These are phyloP conservation scores for Lentinula edodes DNA, from an alignment of 768 basidiomycete genomes.

Conservation along the genomic window DNA sequence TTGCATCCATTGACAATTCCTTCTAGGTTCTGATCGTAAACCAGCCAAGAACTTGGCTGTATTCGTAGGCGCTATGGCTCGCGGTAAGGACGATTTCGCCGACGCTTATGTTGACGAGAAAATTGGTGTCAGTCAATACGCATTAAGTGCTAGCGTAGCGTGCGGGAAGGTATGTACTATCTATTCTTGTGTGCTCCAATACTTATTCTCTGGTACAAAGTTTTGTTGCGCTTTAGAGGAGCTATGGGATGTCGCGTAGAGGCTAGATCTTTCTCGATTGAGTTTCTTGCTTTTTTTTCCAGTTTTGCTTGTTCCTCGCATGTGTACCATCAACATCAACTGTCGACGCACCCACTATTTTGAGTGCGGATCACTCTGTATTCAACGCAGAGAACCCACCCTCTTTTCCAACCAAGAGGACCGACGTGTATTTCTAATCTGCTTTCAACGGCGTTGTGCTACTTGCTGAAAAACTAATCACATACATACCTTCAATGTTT, in stretches of 20 bases:
- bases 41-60: constrained; percentile 87
- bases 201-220: constrained; percentile 30
- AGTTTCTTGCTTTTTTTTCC: background rate
- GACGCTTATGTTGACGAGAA: constrained; percentile 94
- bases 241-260: constrained; percentile 85
- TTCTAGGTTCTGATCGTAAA: background rate
- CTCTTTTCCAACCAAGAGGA: background rate
- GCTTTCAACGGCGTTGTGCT: background rate
- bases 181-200: background rate
- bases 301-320: background rate
- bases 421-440: background rate
- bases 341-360: constrained; percentile 3
- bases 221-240: constrained; percentile 93
- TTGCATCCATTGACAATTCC: background rate
- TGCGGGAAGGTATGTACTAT: constrained; percentile 78
- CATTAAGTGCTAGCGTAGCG: constrained; percentile 88
- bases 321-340: constrained; percentile 6
- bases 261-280: background rate
- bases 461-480: background rate
- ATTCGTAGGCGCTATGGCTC: constrained; percentile 97
- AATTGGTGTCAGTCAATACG: constrained; percentile 92
- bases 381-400: constrained; percentile 1
- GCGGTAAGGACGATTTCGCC: constrained; percentile 95
- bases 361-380: constrained; percentile 2
- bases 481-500: background rate